Base-by-base conservation (phyloP, 2,329 filamentous ascomycete genomes). In the Fusarium poae region DNA sequence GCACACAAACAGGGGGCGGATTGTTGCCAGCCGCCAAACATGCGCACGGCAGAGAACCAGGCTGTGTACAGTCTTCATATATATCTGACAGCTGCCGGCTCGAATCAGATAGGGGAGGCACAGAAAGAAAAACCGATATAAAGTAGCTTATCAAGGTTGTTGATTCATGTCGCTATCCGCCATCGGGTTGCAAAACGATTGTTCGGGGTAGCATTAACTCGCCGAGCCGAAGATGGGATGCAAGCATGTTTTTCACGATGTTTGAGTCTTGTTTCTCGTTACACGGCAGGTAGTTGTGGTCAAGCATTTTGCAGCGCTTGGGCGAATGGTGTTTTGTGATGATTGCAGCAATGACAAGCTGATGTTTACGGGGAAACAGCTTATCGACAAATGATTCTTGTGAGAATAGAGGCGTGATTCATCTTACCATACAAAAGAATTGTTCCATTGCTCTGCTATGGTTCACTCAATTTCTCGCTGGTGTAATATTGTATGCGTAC, bases 121-220 rank as follows among this genome's bases (percentile, higher is more conserved):
- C 25, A 45, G 16, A n/a, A 18, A 27, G 21, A 40, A 35, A 29
- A 12, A 27, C 9, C 30, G 27, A 27, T 15, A 20, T 39, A 34
- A 13, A n/a, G 42, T 27, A 40, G 60, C 42, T 71, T 71, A 71
- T 71, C 67, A 70, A 48, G 68, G 56, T 71, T 35, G 55, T 45
- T 45, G 25, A 48, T 37, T 58, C 46, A 43, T 68, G 56, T 68
- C 23, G 52, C 50, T 62, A 65, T 57, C 67, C 56, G 64, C 45
- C 16, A 50, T 51, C 27, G 48, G 48, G 48, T 51, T 30, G 29
- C 49, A 52, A 59, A 53, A 53, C 51, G 48, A 56, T 56, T 51
- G 60, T 34, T 53, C 56, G 60, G 39, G 49, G 51, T 64, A 64
- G 27, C 32, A 58, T 50, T 29, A 45, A 58, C 52, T 68, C 58